phyloP scores from a whole-genome alignment of 1,284 basidiomycete species.

The Cutaneotrichosporon sp. region DNA sequence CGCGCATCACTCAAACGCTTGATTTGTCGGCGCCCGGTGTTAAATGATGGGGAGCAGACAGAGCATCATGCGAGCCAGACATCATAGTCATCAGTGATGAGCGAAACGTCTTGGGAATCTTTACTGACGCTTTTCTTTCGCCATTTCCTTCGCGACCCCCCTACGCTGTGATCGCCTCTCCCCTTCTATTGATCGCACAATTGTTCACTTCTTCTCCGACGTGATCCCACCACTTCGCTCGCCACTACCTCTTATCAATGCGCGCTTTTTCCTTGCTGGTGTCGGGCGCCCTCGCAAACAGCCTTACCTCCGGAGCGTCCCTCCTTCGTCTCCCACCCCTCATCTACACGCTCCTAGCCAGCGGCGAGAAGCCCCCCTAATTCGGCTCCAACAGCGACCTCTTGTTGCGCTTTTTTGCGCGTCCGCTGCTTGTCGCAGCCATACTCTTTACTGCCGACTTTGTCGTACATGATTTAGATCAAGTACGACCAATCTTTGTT shows the following conservation, averaged over 20 bases:
- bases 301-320: slow-evolving; percentile 33
- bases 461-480: slow-evolving; percentile 26
- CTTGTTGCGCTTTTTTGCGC: slow-evolving; percentile 2
- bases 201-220: neutral
- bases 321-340: slow-evolving; percentile 41
- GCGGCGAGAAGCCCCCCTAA: slow-evolving; percentile 47
- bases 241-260: neutral
- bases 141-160: too few species aligned
- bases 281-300: slow-evolving; percentile 15
- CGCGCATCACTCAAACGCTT: too few species aligned
- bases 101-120: neutral
- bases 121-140: neutral
- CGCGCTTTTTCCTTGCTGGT: neutral
- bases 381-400: slow-evolving; percentile 22
- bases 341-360: slow-evolving; percentile 42
- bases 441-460: slow-evolving; percentile 5
- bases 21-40: too few species aligned
- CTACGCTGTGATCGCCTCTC: too few species aligned
- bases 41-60: too few species aligned
- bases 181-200: neutral
- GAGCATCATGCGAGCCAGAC: too few species aligned
- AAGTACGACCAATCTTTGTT: neutral
- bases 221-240: neutral
- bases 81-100: too few species aligned
- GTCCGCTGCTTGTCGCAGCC: slow-evolving; percentile 11